Evolutionary conservation across 1,284 basidiomycete genomes (phyloP), one percentile per base, ranked within the genome.

Genomic region (Cystobasidium slooffiae): DNA sequence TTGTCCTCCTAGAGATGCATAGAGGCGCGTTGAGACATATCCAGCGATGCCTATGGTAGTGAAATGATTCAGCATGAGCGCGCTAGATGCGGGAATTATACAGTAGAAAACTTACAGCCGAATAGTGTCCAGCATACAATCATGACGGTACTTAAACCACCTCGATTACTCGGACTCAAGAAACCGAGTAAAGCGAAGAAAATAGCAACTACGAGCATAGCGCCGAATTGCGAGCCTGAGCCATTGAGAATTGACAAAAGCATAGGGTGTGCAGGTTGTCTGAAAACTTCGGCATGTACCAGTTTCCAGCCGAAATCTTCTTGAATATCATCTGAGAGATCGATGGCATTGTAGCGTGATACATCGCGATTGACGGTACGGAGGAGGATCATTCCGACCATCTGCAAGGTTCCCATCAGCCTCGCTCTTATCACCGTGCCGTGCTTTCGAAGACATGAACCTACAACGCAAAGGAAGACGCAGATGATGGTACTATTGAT

Each of bases 281-380:
- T 88, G 86, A 97, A 98, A 16, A 99, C 93, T 83, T 99, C 96
- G 41, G 93, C 94, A 79, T 97, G 94, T 10, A 98, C 88, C 20
- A 96, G 87, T 81, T 98, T 98, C 96, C 96, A 99, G 4, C 96
- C 96, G 86, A 91, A 97, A 80, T 99, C 96, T 82, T 98, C 95
- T 88, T 93, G 79, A 44, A 75, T 75, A 80, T 75, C 78, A 43
- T 75, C 78, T 37, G 78, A 75, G 20, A 78, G 66, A 82, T 97
- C 95, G 77, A 96, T 92, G 8, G 93, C 91, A 80, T 98, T 97
- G 84, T 98, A 99, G n/a, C 94, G 88, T 68, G 89, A 89, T 76
- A 98, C 96, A 84, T 99, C 96, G 81, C 92, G 89, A 49, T 90
- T 88, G 56, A 98, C 91, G 47, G 89, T 94, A 68, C 94, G 88